Percentiles rank a stretch among this genome's conserved stretches.
Evolutionary conservation across 2,329 filamentous ascomycete genomes (phyloP).

Genomic region (Exophiala spinifera): DNA sequence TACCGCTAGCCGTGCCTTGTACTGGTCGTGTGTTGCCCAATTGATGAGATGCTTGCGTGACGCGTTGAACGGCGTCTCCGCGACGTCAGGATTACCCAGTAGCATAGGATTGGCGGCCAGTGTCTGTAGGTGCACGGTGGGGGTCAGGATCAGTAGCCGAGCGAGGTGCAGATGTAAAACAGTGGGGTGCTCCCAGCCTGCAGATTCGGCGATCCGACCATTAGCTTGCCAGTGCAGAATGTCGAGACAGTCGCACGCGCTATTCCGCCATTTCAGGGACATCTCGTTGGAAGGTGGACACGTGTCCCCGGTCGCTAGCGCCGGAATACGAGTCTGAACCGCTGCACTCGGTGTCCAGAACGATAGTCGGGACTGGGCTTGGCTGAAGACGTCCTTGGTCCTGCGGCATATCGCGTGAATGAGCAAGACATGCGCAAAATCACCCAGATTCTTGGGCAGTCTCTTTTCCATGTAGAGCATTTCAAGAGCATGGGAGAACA

Average conservation of each 20-base stretch:
- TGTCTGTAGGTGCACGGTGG: conserved; percentile 45
- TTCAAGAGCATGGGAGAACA: too few species aligned
- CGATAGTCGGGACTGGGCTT: too few species aligned
- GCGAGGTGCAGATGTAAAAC: conserved; percentile 56
- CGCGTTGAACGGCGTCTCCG: conserved; percentile 23
- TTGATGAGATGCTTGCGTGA: conserved; percentile 40
- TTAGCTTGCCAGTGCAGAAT: conserved; percentile 59
- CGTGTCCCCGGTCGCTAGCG: too few species aligned
- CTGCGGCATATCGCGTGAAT: conserved; percentile 51
- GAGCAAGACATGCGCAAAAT: conserved; percentile 50
- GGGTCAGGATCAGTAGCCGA: conserved; percentile 51
- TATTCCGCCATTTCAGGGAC: conserved; percentile 48
- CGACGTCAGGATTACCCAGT: conserved; percentile 22
- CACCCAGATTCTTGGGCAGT: conserved; percentile 47
- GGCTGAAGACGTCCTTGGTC: conserved; percentile 50
- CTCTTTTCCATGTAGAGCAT: conserved; percentile 50
- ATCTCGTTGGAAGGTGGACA: too few species aligned
- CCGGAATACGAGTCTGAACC: too few species aligned
- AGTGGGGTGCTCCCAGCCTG: conserved; percentile 54
- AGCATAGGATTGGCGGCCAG: conserved; percentile 27
- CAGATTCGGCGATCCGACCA: conserved; percentile 47
- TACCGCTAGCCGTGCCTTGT: conserved; percentile 53
- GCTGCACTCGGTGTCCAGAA: conserved; percentile 46
- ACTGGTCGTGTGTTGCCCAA: conserved; percentile 52
- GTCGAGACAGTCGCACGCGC: conserved; percentile 48